These are phyloP conservation scores for Coniella vitis DNA, from an alignment of 2,329 filamentous ascomycete species.

Conservation along the genomic window DNA sequence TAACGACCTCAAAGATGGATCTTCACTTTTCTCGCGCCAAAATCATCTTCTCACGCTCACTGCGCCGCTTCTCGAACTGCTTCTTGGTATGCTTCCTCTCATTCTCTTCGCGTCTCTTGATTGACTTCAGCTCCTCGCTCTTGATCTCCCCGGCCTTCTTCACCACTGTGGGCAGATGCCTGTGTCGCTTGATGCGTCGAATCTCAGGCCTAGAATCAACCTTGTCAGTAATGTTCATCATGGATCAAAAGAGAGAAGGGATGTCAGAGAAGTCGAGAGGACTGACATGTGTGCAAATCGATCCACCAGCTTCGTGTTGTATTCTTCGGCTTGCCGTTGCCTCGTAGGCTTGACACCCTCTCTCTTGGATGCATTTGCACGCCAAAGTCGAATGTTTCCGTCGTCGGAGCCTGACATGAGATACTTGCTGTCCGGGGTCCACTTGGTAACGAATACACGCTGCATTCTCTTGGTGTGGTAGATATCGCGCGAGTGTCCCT, in stretches of 20 bases:
- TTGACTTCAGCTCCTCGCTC: conserved; percentile 73
- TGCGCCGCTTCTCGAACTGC: conserved; percentile 54
- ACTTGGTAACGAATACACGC: conserved; percentile 77
- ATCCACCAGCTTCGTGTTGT: conserved; percentile 76
- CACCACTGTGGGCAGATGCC: conserved; percentile 84
- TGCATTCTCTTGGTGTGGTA: conserved; percentile 99
- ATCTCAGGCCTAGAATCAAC: conserved; percentile 61
- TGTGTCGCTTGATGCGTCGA: conserved; percentile 79
- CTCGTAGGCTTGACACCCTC: conserved; percentile 79
- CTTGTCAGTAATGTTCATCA: neutral
- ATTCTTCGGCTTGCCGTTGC: conserved; percentile 84
- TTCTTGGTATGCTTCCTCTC: conserved; percentile 86
- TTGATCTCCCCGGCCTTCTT: conserved; percentile 98
- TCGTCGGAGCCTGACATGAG: conserved; percentile 88
- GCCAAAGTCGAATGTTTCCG: conserved; percentile 70
- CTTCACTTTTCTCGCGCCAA: conserved; percentile 54
- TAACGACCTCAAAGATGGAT: neutral
- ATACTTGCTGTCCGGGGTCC: conserved; percentile 85
- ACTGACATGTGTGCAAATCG: conserved; percentile 77
- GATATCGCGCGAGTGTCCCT: conserved; percentile 82
- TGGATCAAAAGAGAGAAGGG: neutral
- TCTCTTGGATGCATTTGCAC: conserved; percentile 74
- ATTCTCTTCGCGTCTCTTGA: conserved; percentile 91
- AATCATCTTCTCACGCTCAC: conserved; percentile 81
- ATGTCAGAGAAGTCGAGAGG: too few relatives aligned